Percentiles rank a stretch among this genome's conserved stretches.
phyloP scores from a whole-genome alignment of 805 yeast genomes.

The Saccharomycopsis capsularis region DNA sequence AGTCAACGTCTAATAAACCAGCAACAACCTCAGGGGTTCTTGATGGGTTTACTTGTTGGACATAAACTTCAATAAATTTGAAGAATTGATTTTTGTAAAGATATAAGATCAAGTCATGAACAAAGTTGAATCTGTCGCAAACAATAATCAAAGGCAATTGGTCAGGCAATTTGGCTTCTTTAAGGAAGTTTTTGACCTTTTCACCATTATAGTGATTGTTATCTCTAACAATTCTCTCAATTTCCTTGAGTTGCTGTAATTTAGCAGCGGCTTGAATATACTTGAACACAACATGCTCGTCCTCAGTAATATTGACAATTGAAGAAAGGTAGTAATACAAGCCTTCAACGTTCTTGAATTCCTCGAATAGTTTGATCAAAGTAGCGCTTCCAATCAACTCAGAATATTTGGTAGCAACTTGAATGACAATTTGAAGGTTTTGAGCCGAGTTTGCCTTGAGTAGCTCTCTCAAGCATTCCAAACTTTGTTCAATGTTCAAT shows the following conservation, averaged over 20 bases:
- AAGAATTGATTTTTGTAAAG: slow-evolving; percentile 92
- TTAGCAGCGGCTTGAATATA: slow-evolving; percentile 92
- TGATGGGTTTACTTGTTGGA: slow-evolving; percentile 94
- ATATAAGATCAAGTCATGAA: slow-evolving; percentile 89
- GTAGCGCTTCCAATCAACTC: slow-evolving; percentile 84
- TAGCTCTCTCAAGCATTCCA: slow-evolving; percentile 81
- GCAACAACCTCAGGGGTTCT: slow-evolving; percentile 96
- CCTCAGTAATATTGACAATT: slow-evolving; percentile 88
- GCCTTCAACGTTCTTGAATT: slow-evolving; percentile 87
- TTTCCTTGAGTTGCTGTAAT: slow-evolving; percentile 84
- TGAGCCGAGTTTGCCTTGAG: slow-evolving; percentile 71
- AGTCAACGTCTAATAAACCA: slow-evolving; percentile 92
- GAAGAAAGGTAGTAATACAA: slow-evolving; percentile 89
- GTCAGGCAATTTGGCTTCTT: slow-evolving; percentile 88
- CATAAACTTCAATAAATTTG: slow-evolving; percentile 96
- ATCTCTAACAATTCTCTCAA: slow-evolving; percentile 92
- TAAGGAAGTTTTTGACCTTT: slow-evolving; percentile 93
- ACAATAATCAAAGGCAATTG: slow-evolving; percentile 95
- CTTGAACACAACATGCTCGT: slow-evolving; percentile 91
- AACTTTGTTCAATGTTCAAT: slow-evolving; percentile 87
- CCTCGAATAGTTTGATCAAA: slow-evolving; percentile 87
- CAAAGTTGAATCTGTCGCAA: slow-evolving; percentile 85
- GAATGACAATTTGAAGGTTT: slow-evolving; percentile 88
- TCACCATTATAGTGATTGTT: slow-evolving; percentile 94
- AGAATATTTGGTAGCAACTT: slow-evolving; percentile 93